These are phyloP conservation scores for Xylaria hypoxylon DNA, from an alignment of 2,329 filamentous ascomycete species.

Conservation along the genomic window DNA sequence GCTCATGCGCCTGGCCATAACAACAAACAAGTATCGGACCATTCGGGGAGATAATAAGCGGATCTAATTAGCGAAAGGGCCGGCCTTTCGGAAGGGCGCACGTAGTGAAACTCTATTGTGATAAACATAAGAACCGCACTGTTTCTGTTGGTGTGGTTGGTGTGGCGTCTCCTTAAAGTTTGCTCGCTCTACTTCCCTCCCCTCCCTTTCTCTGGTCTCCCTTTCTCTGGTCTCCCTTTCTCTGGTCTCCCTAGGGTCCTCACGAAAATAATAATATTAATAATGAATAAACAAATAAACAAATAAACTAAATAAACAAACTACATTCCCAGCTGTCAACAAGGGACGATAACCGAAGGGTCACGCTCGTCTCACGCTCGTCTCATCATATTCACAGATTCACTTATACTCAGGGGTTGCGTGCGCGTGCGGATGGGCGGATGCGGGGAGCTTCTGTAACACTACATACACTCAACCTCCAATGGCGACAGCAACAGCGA, in stretches of 20 bases:
- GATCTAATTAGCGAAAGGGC: conserved; percentile 10
- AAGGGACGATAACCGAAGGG: neutral
- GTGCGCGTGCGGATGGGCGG: conserved; percentile 11
- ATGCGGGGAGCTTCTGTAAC: conserved; percentile 8
- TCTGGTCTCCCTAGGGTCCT: too few species aligned
- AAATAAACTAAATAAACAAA: neutral
- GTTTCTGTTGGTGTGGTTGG: neutral
- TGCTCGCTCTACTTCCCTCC: conserved; percentile 1
- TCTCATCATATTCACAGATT: conserved; percentile 1
- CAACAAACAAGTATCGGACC: conserved; percentile 25
- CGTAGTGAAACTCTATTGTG: conserved; percentile 32
- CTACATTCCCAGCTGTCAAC: neutral
- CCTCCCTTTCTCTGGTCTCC: too few species aligned
- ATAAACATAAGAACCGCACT: conserved; percentile 8
- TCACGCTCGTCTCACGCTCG: neutral
- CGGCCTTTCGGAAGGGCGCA: conserved; percentile 8
- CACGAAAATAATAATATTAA: neutral
- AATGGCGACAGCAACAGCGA: conserved; percentile 33
- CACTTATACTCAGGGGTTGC: conserved; percentile 2
- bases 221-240: too few species aligned
- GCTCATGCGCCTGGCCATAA: conserved; percentile 1
- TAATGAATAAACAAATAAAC: conserved; percentile 1
- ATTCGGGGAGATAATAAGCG: conserved; percentile 32
- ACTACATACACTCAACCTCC: conserved; percentile 6
- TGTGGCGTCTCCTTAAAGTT: conserved; percentile 4